Evolutionary conservation across 352 stramenopile genomes (phyloP), one percentile per base, ranked within the genome.

Genomic region (Thraustochytrium sp.): DNA sequence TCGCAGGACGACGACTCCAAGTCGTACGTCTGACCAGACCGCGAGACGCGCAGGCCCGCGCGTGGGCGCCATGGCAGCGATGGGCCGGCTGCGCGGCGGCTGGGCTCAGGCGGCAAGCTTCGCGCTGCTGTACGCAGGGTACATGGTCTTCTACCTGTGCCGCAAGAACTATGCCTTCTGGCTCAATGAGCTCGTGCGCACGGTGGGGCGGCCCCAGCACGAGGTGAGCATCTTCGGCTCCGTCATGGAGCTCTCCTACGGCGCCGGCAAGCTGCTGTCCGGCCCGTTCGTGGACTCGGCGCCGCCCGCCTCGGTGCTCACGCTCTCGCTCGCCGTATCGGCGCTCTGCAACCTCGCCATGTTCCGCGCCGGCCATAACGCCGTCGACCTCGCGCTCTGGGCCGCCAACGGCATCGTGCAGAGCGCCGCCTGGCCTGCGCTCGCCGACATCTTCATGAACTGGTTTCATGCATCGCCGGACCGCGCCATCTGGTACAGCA

Each of bases 131-230:
- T 80, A 80, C 38, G 51, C 63, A 9, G 76, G 44, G 51, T 80
- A 80, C 51, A 80, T 80, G 68, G 31, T 46, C 68, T 80, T 80
- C 68, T 80, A 80, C 49, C 63, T 80, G 37, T 23, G 34, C 53
- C 48, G 68, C 34, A 80, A 80, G 68, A 80, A 80, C 42, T 80
- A 80, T 37, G 68, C 68, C 34, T 80, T 80, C 37, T 80, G 68
- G 65, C 51, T 80, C 2, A 80, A 61, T 53, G 65, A 77, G 51
- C 68, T 80, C n/a, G 68, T 80, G 44, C n/a, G 53, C 5, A 61
- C 42, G 11, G 68, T 65, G 8, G 68, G 68, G 9, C 23, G 68
- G 0, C 68, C 48, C 46, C 76, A 80, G 49, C 44, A 80, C 2
- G 68, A 80, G 48, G 68, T 80, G 8, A 80, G 68, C 11, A 23